phyloP scores from a whole-genome alignment of 1,284 basidiomycete genomes.

The Mycosarcoma mackinlayi region DNA sequence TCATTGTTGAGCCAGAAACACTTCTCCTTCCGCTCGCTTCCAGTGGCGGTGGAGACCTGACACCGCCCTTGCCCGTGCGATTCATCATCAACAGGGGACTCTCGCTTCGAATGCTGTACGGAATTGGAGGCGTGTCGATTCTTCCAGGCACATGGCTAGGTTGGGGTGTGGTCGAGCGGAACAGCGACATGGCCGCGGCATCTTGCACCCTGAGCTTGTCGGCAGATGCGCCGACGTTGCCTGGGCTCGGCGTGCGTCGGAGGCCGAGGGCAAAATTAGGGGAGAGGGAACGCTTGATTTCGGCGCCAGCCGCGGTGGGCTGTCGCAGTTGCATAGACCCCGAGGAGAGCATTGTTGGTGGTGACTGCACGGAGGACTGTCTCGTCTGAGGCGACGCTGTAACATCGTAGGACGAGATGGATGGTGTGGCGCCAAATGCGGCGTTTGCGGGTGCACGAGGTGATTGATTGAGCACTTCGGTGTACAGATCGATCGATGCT shows the following conservation, averaged over 20 bases:
- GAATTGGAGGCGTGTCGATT: conserved; percentile 35
- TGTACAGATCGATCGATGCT: conserved; percentile 35
- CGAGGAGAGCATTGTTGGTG: conserved; percentile 10
- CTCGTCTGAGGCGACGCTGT: not conserved
- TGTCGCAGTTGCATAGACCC: too few species aligned
- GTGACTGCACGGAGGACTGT: not conserved
- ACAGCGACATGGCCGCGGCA: conserved; percentile 43
- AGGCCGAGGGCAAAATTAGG: conserved; percentile 1
- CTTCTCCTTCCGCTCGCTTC: not conserved
- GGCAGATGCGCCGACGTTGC: conserved; percentile 4
- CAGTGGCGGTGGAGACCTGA: conserved; percentile 4
- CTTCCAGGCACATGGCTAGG: conserved; percentile 33
- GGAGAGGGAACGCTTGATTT: conserved; percentile 14
- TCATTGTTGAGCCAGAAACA: not conserved
- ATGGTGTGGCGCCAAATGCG: not conserved
- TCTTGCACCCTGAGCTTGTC: conserved; percentile 41
- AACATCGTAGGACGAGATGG: not conserved
- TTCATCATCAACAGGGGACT: conserved; percentile 12
- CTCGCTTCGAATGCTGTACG: conserved; percentile 3
- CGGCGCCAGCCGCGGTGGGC: conserved; percentile 2
- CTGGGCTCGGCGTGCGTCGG: conserved; percentile 25
- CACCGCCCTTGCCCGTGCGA: not conserved
- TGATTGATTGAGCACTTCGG: conserved; percentile 26
- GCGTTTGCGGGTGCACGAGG: conserved; percentile 4
- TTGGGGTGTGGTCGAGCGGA: conserved; percentile 35